phyloP scores from a whole-genome alignment of 2,329 filamentous ascomycete genomes.

The Hypoxylon sp. region DNA sequence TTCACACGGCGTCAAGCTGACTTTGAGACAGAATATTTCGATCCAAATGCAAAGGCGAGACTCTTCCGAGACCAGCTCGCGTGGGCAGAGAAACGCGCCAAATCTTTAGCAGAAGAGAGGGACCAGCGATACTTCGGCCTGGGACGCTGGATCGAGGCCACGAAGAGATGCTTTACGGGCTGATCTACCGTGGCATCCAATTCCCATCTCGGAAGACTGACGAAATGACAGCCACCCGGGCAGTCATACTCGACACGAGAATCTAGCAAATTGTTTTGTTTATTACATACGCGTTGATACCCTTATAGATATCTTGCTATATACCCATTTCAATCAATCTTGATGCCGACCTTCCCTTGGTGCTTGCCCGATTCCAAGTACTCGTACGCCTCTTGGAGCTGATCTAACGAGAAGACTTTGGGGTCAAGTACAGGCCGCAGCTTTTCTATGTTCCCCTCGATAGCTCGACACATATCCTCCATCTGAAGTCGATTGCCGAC shows the following conservation, averaged over 20 bases:
- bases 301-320: neutral
- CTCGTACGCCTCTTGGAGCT: conserved; percentile 54
- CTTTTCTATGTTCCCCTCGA: conserved; percentile 56
- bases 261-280: neutral
- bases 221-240: neutral
- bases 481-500: conserved; percentile 57
- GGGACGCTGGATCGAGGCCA: conserved; percentile 16
- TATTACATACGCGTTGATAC: neutral
- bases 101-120: conserved; percentile 17
- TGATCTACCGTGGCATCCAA: neutral
- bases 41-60: conserved; percentile 13
- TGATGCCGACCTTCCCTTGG: conserved; percentile 50
- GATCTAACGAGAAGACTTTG: conserved; percentile 54
- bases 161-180: conserved; percentile 6
- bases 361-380: conserved; percentile 48
- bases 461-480: conserved; percentile 60
- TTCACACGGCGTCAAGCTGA: neutral
- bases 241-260: neutral
- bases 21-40: conserved; percentile 16
- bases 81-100: conserved; percentile 26
- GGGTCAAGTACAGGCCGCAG: conserved; percentile 55
- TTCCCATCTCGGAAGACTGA: neutral
- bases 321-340: conserved; percentile 20
- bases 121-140: conserved; percentile 17
- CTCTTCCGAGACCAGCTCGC: conserved; percentile 3